Conservation (phyloP, 23 red algal species). For the Gracilaria caudata region DNA sequence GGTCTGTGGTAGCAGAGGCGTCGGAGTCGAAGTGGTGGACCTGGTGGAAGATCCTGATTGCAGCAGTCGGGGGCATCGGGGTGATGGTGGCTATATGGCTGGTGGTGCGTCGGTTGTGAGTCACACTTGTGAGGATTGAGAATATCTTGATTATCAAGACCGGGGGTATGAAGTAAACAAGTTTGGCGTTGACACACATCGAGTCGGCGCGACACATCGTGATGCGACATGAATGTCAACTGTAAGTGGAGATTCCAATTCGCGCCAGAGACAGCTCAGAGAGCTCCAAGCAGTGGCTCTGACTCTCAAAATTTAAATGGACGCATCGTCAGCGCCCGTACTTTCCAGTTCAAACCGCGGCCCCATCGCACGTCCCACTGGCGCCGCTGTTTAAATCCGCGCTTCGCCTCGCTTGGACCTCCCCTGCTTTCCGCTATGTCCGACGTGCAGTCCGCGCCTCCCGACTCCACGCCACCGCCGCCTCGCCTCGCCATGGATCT, state of each 20-base stretch:
- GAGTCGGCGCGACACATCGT: too few species aligned
- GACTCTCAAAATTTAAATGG: not conserved
- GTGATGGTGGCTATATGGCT: not conserved
- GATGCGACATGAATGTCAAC: not conserved
- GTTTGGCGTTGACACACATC: not conserved
- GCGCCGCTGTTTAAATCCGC: not conserved
- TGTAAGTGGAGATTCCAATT: conserved; percentile 16
- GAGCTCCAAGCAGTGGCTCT: not conserved
- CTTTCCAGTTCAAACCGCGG: not conserved
- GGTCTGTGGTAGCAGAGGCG: not conserved
- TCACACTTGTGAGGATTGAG: not conserved
- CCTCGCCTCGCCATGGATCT: conserved; percentile 42
- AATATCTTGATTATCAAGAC: too few species aligned
- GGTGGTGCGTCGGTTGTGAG: not conserved
- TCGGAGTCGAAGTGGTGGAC: not conserved
- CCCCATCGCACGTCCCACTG: not conserved
- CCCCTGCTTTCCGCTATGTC: not conserved
- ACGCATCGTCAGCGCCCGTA: not conserved
- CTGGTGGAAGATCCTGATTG: conserved; percentile 7
- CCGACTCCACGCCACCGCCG: conserved; percentile 11
- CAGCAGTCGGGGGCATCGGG: not conserved
- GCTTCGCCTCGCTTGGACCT: not conserved
- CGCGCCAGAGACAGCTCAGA: not conserved
- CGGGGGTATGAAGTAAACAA: too few species aligned
- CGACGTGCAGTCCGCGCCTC: not conserved